These are phyloP conservation scores for Microbotryum intermedium DNA, from an alignment of 1,284 basidiomycete species.

Conservation along the genomic window DNA sequence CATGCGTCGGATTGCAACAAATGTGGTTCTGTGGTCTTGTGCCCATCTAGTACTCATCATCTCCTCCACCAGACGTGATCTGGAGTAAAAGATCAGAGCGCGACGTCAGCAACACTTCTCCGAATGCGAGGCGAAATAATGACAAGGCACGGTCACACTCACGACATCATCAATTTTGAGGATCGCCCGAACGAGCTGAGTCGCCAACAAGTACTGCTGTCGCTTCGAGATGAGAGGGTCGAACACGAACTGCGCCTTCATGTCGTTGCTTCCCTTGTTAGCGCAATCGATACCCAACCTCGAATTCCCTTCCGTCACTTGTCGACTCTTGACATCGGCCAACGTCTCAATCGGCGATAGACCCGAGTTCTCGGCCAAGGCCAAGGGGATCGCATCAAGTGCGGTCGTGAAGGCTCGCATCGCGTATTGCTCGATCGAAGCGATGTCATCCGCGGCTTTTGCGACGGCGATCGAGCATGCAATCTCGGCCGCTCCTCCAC, in stretches of 20 bases:
- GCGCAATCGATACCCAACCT: slow-evolving; percentile 89
- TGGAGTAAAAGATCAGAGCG: not conserved
- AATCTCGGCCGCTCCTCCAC: slow-evolving; percentile 95
- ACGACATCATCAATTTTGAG: slow-evolving; percentile 37
- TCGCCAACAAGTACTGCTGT: slow-evolving; percentile 94
- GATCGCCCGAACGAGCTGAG: slow-evolving; percentile 59
- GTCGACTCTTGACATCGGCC: slow-evolving; percentile 84
- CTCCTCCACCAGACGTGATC: not conserved
- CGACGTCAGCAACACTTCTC: not conserved
- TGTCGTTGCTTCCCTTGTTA: slow-evolving; percentile 78
- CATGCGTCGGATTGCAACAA: too few relatives aligned
- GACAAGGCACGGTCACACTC: too few relatives aligned
- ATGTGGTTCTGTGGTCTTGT: too few relatives aligned
- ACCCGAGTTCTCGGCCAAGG: slow-evolving; percentile 95
- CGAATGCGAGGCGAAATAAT: not conserved
- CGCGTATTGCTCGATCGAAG: slow-evolving; percentile 96
- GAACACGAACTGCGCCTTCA: slow-evolving; percentile 95
- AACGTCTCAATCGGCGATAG: slow-evolving; percentile 93
- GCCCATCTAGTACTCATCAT: not conserved
- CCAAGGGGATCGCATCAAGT: slow-evolving; percentile 84
- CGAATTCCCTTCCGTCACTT: slow-evolving; percentile 79
- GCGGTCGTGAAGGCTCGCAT: slow-evolving; percentile 97
- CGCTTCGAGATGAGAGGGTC: slow-evolving; percentile 95
- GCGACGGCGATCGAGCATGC: slow-evolving; percentile 86
- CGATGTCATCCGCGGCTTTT: slow-evolving; percentile 92